phyloP scores from a whole-genome alignment of 495 filamentous ascomycete genomes.

The Aspergillus steynii region DNA sequence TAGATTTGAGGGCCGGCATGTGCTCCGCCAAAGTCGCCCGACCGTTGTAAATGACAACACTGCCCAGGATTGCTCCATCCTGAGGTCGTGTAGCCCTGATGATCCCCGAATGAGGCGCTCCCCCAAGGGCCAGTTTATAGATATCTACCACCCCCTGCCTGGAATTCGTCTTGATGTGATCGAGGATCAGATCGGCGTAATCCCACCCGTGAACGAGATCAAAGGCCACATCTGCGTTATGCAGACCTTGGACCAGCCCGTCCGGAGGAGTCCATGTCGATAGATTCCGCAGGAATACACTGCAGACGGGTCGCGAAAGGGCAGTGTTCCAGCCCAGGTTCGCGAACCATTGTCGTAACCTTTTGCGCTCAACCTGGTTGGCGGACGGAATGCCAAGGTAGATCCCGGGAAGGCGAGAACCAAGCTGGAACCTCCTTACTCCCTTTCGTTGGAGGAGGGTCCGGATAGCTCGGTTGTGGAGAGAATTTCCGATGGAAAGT shows the following conservation, averaged over 20 bases:
- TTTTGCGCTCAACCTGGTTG: conserved; percentile 58
- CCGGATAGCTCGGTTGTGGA: conserved; percentile 79
- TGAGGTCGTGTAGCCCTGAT: conserved; percentile 74
- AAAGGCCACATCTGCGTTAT: conserved; percentile 57
- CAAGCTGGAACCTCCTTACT: conserved; percentile 75
- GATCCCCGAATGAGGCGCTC: conserved; percentile 72
- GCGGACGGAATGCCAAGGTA: conserved; percentile 76
- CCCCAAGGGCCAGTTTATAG: conserved; percentile 74
- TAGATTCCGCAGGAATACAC: conserved; percentile 65
- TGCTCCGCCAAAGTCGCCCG: conserved; percentile 65
- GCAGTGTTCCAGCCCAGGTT: conserved; percentile 69
- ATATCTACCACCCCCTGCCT: conserved; percentile 82
- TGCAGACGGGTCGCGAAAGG: conserved; percentile 62
- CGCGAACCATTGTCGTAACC: conserved; percentile 64
- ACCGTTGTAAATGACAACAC: conserved; percentile 78
- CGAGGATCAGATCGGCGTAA: conserved; percentile 70
- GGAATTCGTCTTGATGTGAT: conserved; percentile 72
- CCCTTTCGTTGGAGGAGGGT: conserved; percentile 66
- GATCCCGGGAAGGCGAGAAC: conserved; percentile 72
- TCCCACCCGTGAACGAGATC: conserved; percentile 82
- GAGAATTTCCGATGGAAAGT: conserved; percentile 80
- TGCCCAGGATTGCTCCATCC: conserved; percentile 71
- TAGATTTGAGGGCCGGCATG: conserved; percentile 62
- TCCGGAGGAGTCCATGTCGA: conserved; percentile 73
- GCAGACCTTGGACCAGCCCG: conserved; percentile 67